Evolutionary conservation across 306 rosid genomes (phyloP).

Genomic region (Morella rubra): DNA sequence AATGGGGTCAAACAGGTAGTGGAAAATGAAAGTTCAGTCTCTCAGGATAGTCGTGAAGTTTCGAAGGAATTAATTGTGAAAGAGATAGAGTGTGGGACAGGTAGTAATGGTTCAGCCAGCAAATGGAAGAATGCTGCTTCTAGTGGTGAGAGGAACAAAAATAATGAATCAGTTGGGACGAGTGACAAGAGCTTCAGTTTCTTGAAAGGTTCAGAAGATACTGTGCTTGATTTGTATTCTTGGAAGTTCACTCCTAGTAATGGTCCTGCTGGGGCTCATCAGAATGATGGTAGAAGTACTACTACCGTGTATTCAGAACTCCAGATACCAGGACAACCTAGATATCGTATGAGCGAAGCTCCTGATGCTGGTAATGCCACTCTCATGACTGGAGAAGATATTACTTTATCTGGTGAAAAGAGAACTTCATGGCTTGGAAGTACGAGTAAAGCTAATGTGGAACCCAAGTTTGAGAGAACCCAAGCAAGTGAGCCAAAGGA

Average conservation of each 20-base stretch:
- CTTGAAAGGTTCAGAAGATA: conserved; percentile 64
- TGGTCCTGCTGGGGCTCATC: conserved; percentile 51
- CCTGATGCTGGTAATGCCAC: conserved; percentile 41
- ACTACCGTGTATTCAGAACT: conserved; percentile 37
- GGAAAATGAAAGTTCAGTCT: conserved; percentile 47
- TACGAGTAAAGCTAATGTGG: conserved; percentile 51
- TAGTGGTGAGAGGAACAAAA: conserved; percentile 55
- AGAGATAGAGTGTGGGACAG: conserved; percentile 86
- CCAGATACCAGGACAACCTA: conserved; percentile 43
- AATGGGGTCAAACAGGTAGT: conserved; percentile 55
- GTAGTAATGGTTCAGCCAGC: conserved; percentile 59
- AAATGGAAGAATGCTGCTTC: conserved; percentile 62
- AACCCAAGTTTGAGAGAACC: conserved; percentile 39
- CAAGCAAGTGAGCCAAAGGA: conserved; percentile 54
- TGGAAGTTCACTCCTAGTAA: conserved; percentile 67
- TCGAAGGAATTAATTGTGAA: conserved; percentile 88
- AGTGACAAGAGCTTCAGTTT: conserved; percentile 61
- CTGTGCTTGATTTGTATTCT: conserved; percentile 64
- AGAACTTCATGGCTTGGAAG: conserved; percentile 61
- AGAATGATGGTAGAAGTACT: conserved; percentile 44
- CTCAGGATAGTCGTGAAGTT: conserved; percentile 46
- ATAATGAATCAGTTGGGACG: conserved; percentile 58
- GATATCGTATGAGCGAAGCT: conserved; percentile 40
- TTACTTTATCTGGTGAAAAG: conserved; percentile 45
- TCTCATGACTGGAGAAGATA: conserved; percentile 46